Conservation (phyloP, 257 asterid genomes). For the Parsonsia alboflavescens region DNA sequence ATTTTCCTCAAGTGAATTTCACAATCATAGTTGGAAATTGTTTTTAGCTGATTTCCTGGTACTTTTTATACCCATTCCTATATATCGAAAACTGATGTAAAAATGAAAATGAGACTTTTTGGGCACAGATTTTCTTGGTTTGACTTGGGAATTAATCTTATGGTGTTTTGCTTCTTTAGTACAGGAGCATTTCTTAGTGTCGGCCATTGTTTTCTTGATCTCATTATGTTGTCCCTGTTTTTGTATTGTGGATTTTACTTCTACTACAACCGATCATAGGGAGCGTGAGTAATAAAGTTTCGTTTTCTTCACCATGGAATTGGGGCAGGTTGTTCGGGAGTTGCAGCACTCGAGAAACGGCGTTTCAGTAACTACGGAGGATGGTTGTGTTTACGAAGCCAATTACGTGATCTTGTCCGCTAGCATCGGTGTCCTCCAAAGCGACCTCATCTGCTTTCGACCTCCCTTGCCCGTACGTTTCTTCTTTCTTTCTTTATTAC, state of each 20-base stretch:
- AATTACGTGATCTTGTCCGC: slow-evolving; percentile 72
- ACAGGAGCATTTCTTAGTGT: neutral
- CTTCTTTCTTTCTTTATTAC: neutral
- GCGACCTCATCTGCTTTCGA: slow-evolving; percentile 60
- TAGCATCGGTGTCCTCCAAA: slow-evolving; percentile 92
- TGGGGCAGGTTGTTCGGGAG: slow-evolving; percentile 79
- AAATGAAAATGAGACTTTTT: neutral
- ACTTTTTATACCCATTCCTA: neutral
- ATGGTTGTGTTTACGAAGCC: slow-evolving; percentile 83
- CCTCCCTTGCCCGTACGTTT: slow-evolving; percentile 76
- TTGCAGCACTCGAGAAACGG: slow-evolving; percentile 83
- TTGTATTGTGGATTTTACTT: neutral
- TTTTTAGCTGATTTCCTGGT: neutral
- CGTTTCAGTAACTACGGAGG: slow-evolving; percentile 73
- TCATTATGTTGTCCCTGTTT: neutral
- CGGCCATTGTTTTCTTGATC: slow-evolving; percentile 11
- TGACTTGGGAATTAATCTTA: slow-evolving; percentile 21
- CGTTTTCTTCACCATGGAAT: slow-evolving; percentile 24
- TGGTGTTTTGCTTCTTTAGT: neutral
- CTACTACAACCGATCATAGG: neutral
- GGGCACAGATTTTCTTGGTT: slow-evolving; percentile 27
- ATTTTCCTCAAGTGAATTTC: neutral
- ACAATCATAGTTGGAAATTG: neutral
- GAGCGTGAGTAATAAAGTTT: neutral
- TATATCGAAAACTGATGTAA: neutral